Base-by-base conservation (phyloP, 192 early-diverging fungal species). In the Coemansia sp. region DNA sequence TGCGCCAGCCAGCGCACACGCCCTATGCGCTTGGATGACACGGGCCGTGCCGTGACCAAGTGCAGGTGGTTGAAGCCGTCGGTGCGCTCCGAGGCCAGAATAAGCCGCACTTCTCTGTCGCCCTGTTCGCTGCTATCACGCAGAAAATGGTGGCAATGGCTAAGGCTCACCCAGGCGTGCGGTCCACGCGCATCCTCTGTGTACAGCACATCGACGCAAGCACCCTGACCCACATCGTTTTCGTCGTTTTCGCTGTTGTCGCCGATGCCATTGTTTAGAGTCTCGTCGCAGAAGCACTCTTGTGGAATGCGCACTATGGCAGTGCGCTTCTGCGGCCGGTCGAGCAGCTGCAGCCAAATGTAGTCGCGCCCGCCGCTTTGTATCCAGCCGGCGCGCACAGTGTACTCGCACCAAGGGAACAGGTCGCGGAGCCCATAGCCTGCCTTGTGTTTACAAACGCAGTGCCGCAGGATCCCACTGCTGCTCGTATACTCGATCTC, bases 371-470 rank as follows among this genome's bases (percentile, higher is more conserved):
- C 4, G 30, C 47, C 24, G 24, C 9, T 19, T 0, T 47, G 48
- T 23, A 60, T 14, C 57, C 57, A 60, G 2, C 57, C 57, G 6
- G 49, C 40, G 25, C 57, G 57, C n/a, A 45, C 57, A 1, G 41
- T 39, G 36, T 60, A 60, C 33, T 51, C 57, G 33, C 32, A 37
- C 57, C 57, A 60, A 5, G 57, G 57, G 24, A 60, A 51, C 57
- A 36, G 17, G 4, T 8, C 7, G 3, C 14, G 29, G 22, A 60
- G 34, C 4, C 42, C 22, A 24, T 25, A 36, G 9, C 26, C 10
- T 41, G 13, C 46, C 7, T 29, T 18, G 19, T 51, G 34, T 29
- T 23, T 9, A 9, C 47, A 40, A 23, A 60, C 43, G 17, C 55
- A 37, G 2, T 26, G 55, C 28, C 38, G 17, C 3, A 29, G 28